Percentiles rank a stretch among this genome's conserved stretches.
These are phyloP conservation scores for Trametes cubensis DNA, from an alignment of 768 basidiomycete species.

Conservation along the genomic window DNA sequence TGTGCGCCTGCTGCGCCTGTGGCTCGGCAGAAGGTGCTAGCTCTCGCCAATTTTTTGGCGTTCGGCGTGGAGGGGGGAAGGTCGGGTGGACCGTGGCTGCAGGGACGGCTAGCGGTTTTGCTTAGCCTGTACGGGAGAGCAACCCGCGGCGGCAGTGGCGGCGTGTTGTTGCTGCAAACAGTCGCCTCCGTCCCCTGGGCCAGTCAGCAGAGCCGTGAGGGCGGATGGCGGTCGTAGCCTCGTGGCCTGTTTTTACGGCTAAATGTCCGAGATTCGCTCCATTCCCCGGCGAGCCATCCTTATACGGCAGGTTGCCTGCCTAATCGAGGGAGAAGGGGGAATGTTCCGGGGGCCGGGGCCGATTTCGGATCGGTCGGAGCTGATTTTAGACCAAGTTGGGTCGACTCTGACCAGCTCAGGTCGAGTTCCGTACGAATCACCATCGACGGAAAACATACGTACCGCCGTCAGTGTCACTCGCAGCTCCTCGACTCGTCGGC, in stretches of 20 bases:
- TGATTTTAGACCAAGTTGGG: too few species aligned
- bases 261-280: conserved; percentile 10
- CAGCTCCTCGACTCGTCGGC: too few species aligned
- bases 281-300: background rate
- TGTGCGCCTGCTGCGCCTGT: conserved; percentile 2
- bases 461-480: background rate
- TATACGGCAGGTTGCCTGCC: conserved; percentile 4
- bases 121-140: conserved; percentile 11
- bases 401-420: background rate
- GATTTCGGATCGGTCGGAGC: background rate
- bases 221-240: conserved; percentile 10
- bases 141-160: background rate
- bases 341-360: conserved; percentile 7
- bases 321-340: background rate
- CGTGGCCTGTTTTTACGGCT: conserved; percentile 13
- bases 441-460: conserved; percentile 1
- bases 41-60: conserved; percentile 1
- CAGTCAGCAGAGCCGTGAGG: conserved; percentile 3
- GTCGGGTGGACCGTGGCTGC: background rate
- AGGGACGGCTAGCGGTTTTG: conserved; percentile 6
- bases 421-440: background rate
- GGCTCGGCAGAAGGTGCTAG: conserved; percentile 15
- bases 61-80: background rate
- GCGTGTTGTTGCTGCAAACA: background rate
- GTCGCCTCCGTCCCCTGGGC: too few species aligned